Evolutionary conservation across 805 yeast species (phyloP).

Genomic region (Hagleromyces aurorensis): DNA sequence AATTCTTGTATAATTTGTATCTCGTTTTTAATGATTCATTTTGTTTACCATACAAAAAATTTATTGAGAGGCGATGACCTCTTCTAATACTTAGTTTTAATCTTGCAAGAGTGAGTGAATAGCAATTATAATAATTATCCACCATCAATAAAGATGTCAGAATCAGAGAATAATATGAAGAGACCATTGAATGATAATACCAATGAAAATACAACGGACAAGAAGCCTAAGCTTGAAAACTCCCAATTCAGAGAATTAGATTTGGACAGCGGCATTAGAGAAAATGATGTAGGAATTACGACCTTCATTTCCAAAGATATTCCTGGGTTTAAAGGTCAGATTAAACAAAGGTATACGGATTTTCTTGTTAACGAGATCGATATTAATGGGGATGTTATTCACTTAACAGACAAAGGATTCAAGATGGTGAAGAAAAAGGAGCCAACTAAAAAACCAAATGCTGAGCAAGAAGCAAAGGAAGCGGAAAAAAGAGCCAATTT

Average conservation of each 20-base stretch:
- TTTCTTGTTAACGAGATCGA: conserved; percentile 88
- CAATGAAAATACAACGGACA: conserved; percentile 9
- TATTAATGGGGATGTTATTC: conserved; percentile 59
- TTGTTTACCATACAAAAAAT: too few species aligned
- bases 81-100: too few species aligned
- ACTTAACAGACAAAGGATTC: conserved; percentile 67
- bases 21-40: conserved; percentile 4
- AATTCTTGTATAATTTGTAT: conserved; percentile 4
- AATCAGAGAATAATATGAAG: conserved; percentile 8
- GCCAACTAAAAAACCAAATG: conserved; percentile 35
- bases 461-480: conserved; percentile 28
- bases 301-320: conserved; percentile 47
- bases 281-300: conserved; percentile 82
- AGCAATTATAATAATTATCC: too few species aligned
- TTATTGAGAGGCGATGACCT: too few species aligned
- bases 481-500: conserved; percentile 30
- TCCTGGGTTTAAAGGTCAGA: conserved; percentile 65
- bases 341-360: conserved; percentile 89
- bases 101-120: too few species aligned
- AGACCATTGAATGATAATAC: conserved; percentile 16
- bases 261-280: conserved; percentile 43
- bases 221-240: conserved; percentile 15
- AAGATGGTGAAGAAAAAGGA: conserved; percentile 43
- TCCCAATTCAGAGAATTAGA: conserved; percentile 1
- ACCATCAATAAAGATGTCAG: conserved; percentile 6